phyloP scores from a whole-genome alignment of 1,139 yeast species.

The Pneumocystis canis region DNA sequence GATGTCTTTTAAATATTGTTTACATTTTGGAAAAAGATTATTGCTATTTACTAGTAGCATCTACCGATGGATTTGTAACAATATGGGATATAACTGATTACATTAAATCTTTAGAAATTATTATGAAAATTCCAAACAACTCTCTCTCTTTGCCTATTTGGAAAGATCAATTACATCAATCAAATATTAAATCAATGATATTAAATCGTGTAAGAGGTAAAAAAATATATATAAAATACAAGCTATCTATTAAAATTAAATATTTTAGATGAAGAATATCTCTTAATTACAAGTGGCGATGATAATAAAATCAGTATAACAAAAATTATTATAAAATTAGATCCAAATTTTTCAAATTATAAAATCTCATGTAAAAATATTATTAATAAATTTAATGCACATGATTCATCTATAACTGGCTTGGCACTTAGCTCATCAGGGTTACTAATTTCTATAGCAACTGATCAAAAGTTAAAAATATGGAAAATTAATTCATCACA shows the following conservation, averaged over 20 bases:
- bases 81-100: conserved; percentile 39
- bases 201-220: conserved; percentile 19
- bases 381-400: neutral
- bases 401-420: neutral
- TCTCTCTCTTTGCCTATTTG: conserved; percentile 21
- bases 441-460: neutral
- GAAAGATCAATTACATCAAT: conserved; percentile 57
- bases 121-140: conserved; percentile 7
- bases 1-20: conserved; percentile 57
- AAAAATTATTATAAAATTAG: neutral
- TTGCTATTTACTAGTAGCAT: conserved; percentile 37
- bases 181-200: conserved; percentile 49
- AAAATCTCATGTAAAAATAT: neutral
- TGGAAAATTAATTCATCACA: neutral
- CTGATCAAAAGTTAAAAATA: neutral
- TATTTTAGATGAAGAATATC: conserved; percentile 18
- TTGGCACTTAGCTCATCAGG: neutral
- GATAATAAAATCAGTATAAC: conserved; percentile 36
- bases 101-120: neutral
- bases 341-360: neutral
- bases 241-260: neutral
- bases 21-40: conserved; percentile 28
- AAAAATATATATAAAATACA: neutral
- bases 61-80: conserved; percentile 72
- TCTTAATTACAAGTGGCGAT: conserved; percentile 72